Evolutionary conservation across 257 asterid genomes (phyloP), one percentile per base, ranked within the genome.

Genomic region (Avicennia marina): DNA sequence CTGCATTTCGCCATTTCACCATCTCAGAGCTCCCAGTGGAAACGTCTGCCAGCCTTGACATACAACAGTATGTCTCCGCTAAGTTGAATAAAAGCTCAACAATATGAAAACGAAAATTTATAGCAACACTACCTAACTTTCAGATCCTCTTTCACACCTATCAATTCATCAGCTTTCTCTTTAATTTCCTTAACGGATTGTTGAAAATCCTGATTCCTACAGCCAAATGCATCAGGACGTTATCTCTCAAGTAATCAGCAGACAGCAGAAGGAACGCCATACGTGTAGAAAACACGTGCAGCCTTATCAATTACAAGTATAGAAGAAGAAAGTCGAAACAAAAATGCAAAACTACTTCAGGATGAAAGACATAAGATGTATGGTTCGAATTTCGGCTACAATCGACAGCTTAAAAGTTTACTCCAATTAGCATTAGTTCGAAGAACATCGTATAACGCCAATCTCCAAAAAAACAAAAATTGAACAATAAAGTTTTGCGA

Each of bases 1-100:
- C 98, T 91, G 96, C 98, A 88, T 81, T 71, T 91, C 80, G 84
- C 90, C 87, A 88, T 80, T 81, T 88, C 94, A 91, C 78, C 89
- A 81, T 77, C 90, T 91, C 96, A 90, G 93, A 81, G 80, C 73
- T 78, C 84, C 81, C 78, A 82, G 54, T 78, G 76, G 81, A 82
- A 68, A 74, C 75, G 75, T 84, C 95, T 83, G 89, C 90, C 89
- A 83, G 96, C 91, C 86, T 90, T 87, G 96, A 90, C 96, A 90
- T 90, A 90, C 96, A 85, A 79, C 46, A 49, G 96, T 87, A 91
- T 87, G 96, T 76, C 96, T 89, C 97, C 93, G 63, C 65, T 71
- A 66, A 39, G 68, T 71, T 66, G 66, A 70, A 57, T 27, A 48
- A 56, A 54, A 38, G 34, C 31, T 42, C 34, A 13, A 51, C 22